phyloP scores from a whole-genome alignment of 1,284 basidiomycete species.

The Trichosporon coremiiforme region DNA sequence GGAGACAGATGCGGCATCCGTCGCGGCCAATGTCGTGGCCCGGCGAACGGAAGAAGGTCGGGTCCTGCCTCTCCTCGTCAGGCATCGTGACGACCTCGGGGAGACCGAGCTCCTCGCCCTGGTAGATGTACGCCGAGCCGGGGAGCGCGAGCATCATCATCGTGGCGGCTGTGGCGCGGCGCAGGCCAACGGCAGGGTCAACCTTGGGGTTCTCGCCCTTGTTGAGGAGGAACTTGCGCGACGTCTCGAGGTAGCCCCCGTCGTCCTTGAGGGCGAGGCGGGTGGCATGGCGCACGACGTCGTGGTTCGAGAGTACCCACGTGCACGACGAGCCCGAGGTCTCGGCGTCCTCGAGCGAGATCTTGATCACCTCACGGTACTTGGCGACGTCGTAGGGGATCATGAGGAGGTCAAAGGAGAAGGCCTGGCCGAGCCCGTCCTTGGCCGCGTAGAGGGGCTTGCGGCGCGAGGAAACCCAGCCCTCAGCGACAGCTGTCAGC shows the following conservation, averaged over 20 bases:
- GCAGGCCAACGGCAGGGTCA: slow-evolving; percentile 40
- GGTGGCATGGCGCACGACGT: slow-evolving; percentile 49
- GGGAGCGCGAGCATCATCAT: slow-evolving; percentile 49
- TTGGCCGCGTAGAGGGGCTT: slow-evolving; percentile 46
- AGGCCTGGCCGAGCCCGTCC: slow-evolving; percentile 46
- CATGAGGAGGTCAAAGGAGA: slow-evolving; percentile 53
- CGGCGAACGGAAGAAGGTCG: slow-evolving; percentile 44
- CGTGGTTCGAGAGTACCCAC: slow-evolving; percentile 52
- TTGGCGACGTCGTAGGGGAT: slow-evolving; percentile 36
- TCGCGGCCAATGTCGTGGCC: slow-evolving; percentile 47
- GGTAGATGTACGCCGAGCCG: slow-evolving; percentile 50
- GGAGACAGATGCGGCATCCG: slow-evolving; percentile 49
- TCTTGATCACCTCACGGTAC: slow-evolving; percentile 36
- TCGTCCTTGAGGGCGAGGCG: slow-evolving; percentile 41
- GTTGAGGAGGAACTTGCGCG: slow-evolving; percentile 34
- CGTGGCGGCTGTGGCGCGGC: slow-evolving; percentile 42
- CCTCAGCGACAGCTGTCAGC: slow-evolving; percentile 51
- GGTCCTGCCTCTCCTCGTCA: slow-evolving; percentile 44
- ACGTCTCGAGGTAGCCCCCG: slow-evolving; percentile 29
- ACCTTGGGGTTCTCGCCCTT: slow-evolving; percentile 29
- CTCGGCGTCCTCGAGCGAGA: slow-evolving; percentile 36
- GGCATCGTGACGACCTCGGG: slow-evolving; percentile 47
- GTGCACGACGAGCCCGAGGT: slow-evolving; percentile 41
- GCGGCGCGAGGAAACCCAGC: slow-evolving; percentile 45
- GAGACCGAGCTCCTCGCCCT: slow-evolving; percentile 53